phyloP scores from a whole-genome alignment of 2,329 filamentous ascomycete species.

The Aspergillus neotritici region DNA sequence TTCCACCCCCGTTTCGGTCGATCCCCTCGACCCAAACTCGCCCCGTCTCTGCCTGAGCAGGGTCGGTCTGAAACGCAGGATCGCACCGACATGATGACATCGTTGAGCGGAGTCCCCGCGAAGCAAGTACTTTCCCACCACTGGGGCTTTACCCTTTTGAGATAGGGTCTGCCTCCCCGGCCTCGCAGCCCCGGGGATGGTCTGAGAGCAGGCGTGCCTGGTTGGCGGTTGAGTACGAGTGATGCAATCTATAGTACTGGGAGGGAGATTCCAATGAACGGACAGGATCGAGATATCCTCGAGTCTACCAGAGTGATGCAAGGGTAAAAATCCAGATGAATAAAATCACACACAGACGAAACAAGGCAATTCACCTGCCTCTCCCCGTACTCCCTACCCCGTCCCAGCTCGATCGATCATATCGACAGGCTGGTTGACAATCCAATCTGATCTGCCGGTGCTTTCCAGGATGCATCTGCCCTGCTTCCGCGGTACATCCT shows the following conservation, averaged over 20 bases:
- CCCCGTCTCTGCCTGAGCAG: constrained; percentile 14
- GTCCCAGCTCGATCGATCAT: neutral
- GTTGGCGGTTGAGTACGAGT: no score
- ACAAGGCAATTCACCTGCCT: neutral
- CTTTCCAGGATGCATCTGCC: constrained; percentile 10
- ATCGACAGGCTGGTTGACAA: constrained; percentile 1
- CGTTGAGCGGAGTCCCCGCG: constrained; percentile 1
- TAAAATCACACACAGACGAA: no score
- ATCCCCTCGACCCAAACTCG: constrained; percentile 9
- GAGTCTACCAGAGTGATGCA: neutral
- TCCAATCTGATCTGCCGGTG: constrained; percentile 17
- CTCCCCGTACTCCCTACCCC: neutral
- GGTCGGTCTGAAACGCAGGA: neutral
- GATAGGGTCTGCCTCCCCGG: no score
- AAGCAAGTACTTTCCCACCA: neutral
- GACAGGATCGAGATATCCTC: no score
- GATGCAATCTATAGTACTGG: no score
- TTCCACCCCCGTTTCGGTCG: neutral
- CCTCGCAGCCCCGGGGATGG: neutral
- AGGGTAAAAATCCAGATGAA: neutral
- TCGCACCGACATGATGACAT: constrained; percentile 1
- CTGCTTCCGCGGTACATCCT: constrained; percentile 17
- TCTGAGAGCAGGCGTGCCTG: no score
- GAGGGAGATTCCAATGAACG: no score
- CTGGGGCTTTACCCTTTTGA: no score